Evolutionary conservation across 106 monocot species (phyloP).

Genomic region (Dendrobium officinale): DNA sequence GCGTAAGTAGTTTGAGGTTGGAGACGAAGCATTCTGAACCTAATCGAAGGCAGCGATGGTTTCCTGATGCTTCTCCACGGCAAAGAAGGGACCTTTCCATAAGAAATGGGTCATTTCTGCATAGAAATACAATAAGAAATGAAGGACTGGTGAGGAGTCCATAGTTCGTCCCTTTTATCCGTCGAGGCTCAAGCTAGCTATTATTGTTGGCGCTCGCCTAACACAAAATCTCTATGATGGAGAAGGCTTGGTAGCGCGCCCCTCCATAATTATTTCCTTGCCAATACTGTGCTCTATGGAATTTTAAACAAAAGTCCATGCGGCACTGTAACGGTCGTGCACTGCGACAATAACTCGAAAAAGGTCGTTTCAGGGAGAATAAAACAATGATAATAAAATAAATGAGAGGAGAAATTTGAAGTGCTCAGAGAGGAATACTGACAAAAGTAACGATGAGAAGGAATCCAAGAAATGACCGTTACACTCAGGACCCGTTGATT

Average conservation of each 20-base stretch:
- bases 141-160: not conserved
- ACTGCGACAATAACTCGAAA: not conserved
- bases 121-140: not conserved
- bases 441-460: not conserved
- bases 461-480: not conserved
- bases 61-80: slow-evolving; percentile 8
- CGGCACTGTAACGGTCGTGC: not conserved
- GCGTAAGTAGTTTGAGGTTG: not conserved
- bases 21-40: not conserved
- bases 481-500: not conserved
- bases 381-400: not conserved
- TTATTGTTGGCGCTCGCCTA: not conserved
- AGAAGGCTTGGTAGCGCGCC: not conserved
- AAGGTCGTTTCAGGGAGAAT: not conserved
- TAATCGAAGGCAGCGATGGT: slow-evolving; percentile 13
- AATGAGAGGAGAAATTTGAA: not conserved
- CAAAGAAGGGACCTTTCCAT: slow-evolving; percentile 15
- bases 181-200: not conserved
- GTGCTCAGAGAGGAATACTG: too few species aligned
- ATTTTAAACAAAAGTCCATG: not conserved
- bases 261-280: not conserved
- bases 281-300: not conserved
- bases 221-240: not conserved
- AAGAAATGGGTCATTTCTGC: slow-evolving; percentile 22
- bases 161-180: not conserved